Base-by-base conservation (phyloP, 257 asterid genomes). In the Solanum habrochaites region DNA sequence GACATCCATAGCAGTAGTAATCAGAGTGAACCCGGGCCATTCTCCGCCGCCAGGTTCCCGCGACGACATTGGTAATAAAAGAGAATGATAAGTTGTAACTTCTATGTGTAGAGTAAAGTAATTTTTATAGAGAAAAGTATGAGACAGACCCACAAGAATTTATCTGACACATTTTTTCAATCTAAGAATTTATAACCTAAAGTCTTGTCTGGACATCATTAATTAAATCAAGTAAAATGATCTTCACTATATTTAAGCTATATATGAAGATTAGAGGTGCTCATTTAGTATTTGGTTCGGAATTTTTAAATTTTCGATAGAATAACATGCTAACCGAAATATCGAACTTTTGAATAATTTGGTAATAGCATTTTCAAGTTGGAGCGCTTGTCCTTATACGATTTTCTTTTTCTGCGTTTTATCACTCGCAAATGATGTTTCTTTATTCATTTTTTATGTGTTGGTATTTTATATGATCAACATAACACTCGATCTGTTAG, bases 1-100 rank as follows among this genome's bases (percentile, higher is more conserved):
- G 92, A 88, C 98, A 95, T 89, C 94, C 93, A 88, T 94, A 87
- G 88, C 98, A 95, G 90, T 71, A 94, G 91, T 92, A n/a, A 75
- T 86, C 69, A 31, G 86, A 23, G 66, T 2, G 84, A n/a, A 56
- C 67, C 83, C 86, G n/a, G 11, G n/a, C n/a, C 12, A n/a, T 25
- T 60, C 86, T 16, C 83, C 82, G 74, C 86, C 88, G 4, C 66
- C 43, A 83, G 31, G 42, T 52, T 56, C 74, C 86, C 39, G 86
- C 27, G 42, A 52, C 35, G 86, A 58, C 86, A 83, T 83, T 32
- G 18, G 8, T 25, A 12, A 16, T 49, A 49, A 21, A 49, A 25
- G 72, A 66, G 72, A 66, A 66, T 11, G 25, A 25, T 25, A 20
- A 66, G 37, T 25, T 11, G 7, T 5, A 35, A 35, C 39, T 25